These are phyloP conservation scores for Saccharomyces hybrid DNA, from an alignment of 1,139 yeast genomes.

Conservation along the genomic window DNA sequence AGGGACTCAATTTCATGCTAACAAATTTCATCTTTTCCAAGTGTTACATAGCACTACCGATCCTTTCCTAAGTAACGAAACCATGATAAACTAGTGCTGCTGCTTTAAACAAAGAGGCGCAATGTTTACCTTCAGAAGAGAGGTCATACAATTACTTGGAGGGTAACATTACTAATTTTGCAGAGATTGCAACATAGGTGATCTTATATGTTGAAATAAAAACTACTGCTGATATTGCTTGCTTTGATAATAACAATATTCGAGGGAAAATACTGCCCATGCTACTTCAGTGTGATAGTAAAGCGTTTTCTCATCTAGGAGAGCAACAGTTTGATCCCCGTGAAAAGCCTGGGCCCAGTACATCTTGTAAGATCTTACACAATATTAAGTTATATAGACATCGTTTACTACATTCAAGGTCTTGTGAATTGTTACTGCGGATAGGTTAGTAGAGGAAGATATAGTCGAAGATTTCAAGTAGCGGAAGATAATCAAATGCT, in stretches of 20 bases:
- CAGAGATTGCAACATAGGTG: background rate
- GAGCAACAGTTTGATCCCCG: background rate
- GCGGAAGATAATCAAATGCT: background rate
- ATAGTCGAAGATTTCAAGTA: background rate
- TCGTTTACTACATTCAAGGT: background rate
- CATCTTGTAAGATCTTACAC: background rate
- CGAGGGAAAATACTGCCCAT: background rate
- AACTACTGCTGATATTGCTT: too few relatives aligned
- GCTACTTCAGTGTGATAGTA: background rate
- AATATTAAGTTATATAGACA: too few relatives aligned
- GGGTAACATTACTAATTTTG: background rate
- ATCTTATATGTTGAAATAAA: background rate
- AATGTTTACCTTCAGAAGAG: background rate
- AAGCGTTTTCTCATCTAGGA: background rate
- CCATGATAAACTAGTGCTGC: background rate
- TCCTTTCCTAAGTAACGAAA: background rate
- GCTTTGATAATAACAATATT: background rate
- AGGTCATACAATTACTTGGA: background rate
- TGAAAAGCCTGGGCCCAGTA: background rate
- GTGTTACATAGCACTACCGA: background rate
- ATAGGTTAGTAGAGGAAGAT: background rate
- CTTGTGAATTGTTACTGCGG: background rate
- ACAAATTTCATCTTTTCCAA: background rate
- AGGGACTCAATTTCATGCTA: background rate
- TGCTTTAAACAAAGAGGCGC: background rate